These are phyloP conservation scores for Axilococcus clingmanii DNA, from an alignment of 139 green algal species.

Conservation along the genomic window DNA sequence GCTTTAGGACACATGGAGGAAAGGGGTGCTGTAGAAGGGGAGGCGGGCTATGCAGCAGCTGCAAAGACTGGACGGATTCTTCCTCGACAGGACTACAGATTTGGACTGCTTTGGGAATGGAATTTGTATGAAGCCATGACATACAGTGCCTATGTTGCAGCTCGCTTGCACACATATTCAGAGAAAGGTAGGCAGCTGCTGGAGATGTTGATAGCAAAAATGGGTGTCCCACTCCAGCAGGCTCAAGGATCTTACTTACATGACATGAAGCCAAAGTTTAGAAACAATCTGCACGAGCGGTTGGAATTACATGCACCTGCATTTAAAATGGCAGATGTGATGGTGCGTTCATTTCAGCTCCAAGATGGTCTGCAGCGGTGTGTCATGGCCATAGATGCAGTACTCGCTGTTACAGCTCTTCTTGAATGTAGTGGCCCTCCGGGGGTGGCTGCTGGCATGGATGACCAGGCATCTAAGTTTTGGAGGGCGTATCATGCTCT, in stretches of 20 bases:
- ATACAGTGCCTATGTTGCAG: slow-evolving; percentile 69
- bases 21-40: not conserved
- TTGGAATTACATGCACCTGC: slow-evolving; percentile 24
- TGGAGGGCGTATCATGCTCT: slow-evolving; percentile 26
- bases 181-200: slow-evolving; percentile 55
- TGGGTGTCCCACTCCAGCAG: slow-evolving; percentile 60
- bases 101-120: slow-evolving; percentile 70
- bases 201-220: slow-evolving; percentile 58
- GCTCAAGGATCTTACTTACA: slow-evolving; percentile 2
- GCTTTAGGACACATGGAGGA: slow-evolving; percentile 22
- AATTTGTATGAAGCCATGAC: slow-evolving; percentile 73
- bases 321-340: slow-evolving; percentile 36
- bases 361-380: slow-evolving; percentile 26
- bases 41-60: not conserved
- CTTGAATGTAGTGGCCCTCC: slow-evolving; percentile 27
- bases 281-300: slow-evolving; percentile 20
- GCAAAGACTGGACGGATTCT: slow-evolving; percentile 9
- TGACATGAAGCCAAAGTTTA: slow-evolving; percentile 37
- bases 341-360: slow-evolving; percentile 36
- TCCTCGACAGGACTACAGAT: slow-evolving; percentile 35
- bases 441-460: not conserved
- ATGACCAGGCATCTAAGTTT: not conserved
- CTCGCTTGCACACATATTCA: slow-evolving; percentile 70
- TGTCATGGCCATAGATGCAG: slow-evolving; percentile 40
- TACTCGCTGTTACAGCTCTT: slow-evolving; percentile 42